Conservation (phyloP, 2,329 filamentous ascomycete genomes). For the Gnomoniopsis sp. region DNA sequence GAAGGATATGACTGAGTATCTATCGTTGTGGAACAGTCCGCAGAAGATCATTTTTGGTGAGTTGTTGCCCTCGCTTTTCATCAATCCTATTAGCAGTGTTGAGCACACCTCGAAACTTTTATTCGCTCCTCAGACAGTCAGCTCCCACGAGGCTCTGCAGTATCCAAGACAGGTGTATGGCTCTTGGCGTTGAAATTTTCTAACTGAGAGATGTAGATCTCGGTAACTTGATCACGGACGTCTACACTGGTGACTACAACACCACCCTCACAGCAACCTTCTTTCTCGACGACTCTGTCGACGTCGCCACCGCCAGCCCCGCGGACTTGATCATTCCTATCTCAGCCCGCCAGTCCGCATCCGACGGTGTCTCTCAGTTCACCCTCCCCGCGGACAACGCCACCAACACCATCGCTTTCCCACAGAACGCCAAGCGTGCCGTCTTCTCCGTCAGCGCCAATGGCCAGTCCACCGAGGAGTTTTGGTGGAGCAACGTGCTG, state of each 20-base stretch:
- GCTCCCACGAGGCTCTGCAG: too few species aligned
- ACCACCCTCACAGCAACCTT: slow-evolving; percentile 72
- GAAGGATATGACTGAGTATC: slow-evolving; percentile 74
- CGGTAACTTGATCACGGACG: slow-evolving; percentile 66
- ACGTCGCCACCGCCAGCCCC: slow-evolving; percentile 36
- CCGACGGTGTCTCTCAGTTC: slow-evolving; percentile 62
- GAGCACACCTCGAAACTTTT: too few species aligned
- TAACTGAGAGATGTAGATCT: slow-evolving; percentile 46
- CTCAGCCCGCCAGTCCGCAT: slow-evolving; percentile 49
- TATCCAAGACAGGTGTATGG: too few species aligned
- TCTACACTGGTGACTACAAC: slow-evolving; percentile 72
- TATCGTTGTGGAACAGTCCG: slow-evolving; percentile 62
- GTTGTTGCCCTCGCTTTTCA: too few species aligned
- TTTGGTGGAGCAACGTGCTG: slow-evolving; percentile 80
- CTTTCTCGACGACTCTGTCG: slow-evolving; percentile 46
- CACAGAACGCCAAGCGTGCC: slow-evolving; percentile 63
- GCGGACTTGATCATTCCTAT: slow-evolving; percentile 68
- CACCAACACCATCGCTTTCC: slow-evolving; percentile 58
- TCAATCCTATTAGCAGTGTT: too few species aligned
- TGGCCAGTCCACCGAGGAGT: slow-evolving; percentile 74
- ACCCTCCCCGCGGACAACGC: slow-evolving; percentile 61
- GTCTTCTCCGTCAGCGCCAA: slow-evolving; percentile 74
- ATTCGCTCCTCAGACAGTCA: too few species aligned
- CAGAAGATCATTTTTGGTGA: slow-evolving; percentile 68
- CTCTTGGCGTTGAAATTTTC: too few species aligned